Evolutionary conservation across 2,329 filamentous ascomycete species (phyloP).

Genomic region (Penicillium sp.): DNA sequence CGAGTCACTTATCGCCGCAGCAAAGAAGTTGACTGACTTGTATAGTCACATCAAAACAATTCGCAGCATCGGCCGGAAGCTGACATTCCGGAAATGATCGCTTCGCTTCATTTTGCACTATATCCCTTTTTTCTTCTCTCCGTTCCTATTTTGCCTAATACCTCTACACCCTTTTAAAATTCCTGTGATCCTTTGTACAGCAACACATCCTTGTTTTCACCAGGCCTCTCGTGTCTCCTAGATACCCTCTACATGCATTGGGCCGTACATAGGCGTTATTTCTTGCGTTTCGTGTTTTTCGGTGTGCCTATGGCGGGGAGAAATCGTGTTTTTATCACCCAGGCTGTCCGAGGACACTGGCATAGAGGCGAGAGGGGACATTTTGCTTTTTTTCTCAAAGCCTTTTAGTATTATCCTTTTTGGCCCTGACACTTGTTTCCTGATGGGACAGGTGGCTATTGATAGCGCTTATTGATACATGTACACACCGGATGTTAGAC

Average conservation of each 20-base stretch:
- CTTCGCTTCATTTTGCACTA: not conserved
- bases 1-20: not conserved
- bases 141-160: constrained; percentile 6
- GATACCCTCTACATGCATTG: constrained; percentile 22
- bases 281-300: constrained; percentile 1
- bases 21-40: constrained; percentile 3
- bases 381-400: not conserved
- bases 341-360: not conserved
- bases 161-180: constrained; percentile 1
- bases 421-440: not conserved
- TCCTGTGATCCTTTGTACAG: constrained; percentile 4
- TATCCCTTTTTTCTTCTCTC: not conserved
- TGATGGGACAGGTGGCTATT: not conserved
- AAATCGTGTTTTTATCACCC: constrained; percentile 1
- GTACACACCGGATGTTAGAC: not conserved
- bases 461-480: not conserved
- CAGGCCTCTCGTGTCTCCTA: constrained; percentile 14
- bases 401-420: not conserved
- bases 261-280: constrained; percentile 26
- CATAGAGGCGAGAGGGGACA: constrained; percentile 21
- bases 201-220: not conserved
- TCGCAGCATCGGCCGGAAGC: constrained; percentile 36
- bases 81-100: constrained; percentile 27
- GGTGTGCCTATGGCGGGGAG: constrained; percentile 1
- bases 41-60: constrained; percentile 32